Conservation (phyloP, 108 stramenopile genomes). For the Fragilariopsis cylindrus region DNA sequence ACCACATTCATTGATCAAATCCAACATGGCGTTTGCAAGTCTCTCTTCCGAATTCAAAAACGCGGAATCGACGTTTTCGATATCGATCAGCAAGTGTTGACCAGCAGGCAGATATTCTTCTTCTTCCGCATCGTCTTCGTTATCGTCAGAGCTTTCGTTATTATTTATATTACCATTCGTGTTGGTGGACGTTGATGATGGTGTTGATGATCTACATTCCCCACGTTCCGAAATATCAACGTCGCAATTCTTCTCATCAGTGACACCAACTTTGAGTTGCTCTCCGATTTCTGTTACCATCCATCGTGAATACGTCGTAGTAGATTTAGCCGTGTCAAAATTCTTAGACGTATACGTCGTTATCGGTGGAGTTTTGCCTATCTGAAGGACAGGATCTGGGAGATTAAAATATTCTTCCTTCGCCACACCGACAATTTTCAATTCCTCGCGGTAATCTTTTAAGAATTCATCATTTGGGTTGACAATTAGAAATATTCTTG, state of each 20-base stretch:
- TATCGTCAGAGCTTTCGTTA: neutral
- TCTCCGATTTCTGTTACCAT: conserved; percentile 25
- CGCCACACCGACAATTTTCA: neutral
- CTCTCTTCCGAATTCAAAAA: conserved; percentile 66
- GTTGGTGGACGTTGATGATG: neutral
- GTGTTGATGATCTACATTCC: conserved; percentile 6
- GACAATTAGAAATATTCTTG: conserved; percentile 42
- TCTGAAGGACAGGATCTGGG: conserved; percentile 49
- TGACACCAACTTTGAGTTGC: neutral
- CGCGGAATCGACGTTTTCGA: conserved; percentile 52
- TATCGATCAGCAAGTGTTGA: conserved; percentile 70
- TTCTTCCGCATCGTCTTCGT: conserved; percentile 26
- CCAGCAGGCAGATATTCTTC: conserved; percentile 70
- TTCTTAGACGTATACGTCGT: conserved; percentile 76
- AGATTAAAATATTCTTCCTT: conserved; percentile 10
- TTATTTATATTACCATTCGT: neutral
- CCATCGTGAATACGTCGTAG: conserved; percentile 31
- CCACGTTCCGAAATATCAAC: neutral
- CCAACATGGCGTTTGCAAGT: conserved; percentile 64
- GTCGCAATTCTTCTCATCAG: conserved; percentile 6
- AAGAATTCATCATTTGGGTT: conserved; percentile 6
- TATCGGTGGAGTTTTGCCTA: conserved; percentile 57
- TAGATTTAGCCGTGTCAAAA: conserved; percentile 45
- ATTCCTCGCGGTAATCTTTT: neutral
- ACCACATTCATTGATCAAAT: conserved; percentile 52